These are phyloP conservation scores for Colletotrichum sp. DNA, from an alignment of 2,329 filamentous ascomycete genomes.

Conservation along the genomic window DNA sequence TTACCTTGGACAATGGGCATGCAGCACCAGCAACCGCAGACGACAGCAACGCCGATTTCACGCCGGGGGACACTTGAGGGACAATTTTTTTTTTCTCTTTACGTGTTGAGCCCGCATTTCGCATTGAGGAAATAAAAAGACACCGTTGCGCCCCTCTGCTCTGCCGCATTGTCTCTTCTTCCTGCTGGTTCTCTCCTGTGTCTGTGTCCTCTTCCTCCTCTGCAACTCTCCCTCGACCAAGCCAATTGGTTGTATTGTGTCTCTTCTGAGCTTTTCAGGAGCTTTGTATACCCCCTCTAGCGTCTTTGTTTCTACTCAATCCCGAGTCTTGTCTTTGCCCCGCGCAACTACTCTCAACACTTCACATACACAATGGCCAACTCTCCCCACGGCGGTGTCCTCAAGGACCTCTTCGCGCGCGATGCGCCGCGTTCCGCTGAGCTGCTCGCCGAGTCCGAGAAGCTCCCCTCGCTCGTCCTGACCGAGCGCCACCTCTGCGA, in stretches of 20 bases:
- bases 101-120: constrained; percentile 7
- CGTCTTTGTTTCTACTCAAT: not conserved
- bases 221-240: not conserved
- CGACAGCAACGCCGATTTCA: constrained; percentile 15
- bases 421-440: constrained; percentile 84
- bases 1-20: constrained; percentile 14
- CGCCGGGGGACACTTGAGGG: constrained; percentile 9
- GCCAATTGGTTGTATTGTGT: constrained; percentile 11
- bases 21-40: not conserved
- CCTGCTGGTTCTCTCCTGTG: not conserved
- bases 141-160: constrained; percentile 8
- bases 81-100: not conserved
- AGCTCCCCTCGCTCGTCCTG: constrained; percentile 81
- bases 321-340: not conserved
- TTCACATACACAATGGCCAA: constrained; percentile 61
- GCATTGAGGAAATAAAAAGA: constrained; percentile 15
- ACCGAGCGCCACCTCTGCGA: constrained; percentile 97
- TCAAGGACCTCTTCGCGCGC: constrained; percentile 96
- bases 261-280: not conserved
- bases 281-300: not conserved
- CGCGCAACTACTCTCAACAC: not conserved
- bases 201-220: not conserved
- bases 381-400: constrained; percentile 85
- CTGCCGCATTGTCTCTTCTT: not conserved
- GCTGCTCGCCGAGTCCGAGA: constrained; percentile 85